Conservation (phyloP, 495 filamentous ascomycete genomes). For the Penicillium cosmopolitanum region DNA sequence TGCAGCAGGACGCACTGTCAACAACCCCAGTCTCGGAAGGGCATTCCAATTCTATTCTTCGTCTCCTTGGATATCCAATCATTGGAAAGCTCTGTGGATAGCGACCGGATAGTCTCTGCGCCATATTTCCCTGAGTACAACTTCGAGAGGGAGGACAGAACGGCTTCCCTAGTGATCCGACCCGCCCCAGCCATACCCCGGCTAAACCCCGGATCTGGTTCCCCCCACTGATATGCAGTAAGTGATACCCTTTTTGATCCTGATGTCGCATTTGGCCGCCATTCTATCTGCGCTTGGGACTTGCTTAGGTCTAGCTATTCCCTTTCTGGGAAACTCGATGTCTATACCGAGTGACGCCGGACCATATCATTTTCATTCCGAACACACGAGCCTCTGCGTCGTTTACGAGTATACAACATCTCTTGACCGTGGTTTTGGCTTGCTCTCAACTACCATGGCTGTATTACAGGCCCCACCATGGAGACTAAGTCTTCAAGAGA, state of each 20-base stretch:
- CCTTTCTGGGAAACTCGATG: neutral
- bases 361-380: neutral
- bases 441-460: neutral
- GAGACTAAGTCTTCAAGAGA: neutral
- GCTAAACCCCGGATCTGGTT: constrained; percentile 3
- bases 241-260: neutral
- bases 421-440: neutral
- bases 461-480: neutral
- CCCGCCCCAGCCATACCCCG: constrained; percentile 4
- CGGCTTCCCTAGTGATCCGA: neutral
- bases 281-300: neutral
- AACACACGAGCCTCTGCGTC: neutral
- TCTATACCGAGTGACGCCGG: neutral
- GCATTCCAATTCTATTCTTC: constrained; percentile 1
- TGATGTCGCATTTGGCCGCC: constrained; percentile 2
- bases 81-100: neutral
- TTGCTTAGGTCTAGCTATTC: neutral
- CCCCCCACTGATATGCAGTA: constrained; percentile 1
- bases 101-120: neutral
- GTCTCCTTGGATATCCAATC: neutral
- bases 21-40: neutral
- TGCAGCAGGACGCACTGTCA: neutral
- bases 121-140: neutral
- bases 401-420: neutral
- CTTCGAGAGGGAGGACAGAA: neutral